Conservation (phyloP, 2,329 filamentous ascomycete species). For the Arthrocladium fulminans region DNA sequence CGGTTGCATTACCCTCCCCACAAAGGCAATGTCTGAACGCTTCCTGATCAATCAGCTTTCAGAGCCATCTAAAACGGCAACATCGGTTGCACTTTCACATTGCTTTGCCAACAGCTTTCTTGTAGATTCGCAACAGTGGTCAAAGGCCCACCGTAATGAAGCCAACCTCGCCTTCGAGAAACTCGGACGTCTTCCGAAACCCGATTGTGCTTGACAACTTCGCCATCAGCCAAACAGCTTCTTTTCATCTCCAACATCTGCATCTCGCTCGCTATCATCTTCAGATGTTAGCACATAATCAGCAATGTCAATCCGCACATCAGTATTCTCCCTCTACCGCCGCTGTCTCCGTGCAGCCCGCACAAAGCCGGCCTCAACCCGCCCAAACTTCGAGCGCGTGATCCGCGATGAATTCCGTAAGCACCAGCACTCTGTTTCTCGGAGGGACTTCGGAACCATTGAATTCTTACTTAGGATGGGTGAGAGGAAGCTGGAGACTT, state of each 20-base stretch:
- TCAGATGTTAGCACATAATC: background rate
- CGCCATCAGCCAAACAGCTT: too few relatives aligned
- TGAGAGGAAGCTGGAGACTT: conserved; percentile 68
- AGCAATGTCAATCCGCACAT: background rate
- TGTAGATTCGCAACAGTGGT: too few relatives aligned
- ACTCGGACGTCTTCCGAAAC: too few relatives aligned
- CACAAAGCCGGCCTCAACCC: conserved; percentile 55
- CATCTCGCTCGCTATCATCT: too few relatives aligned
- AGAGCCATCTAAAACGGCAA: too few relatives aligned
- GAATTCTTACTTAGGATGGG: conserved; percentile 81
- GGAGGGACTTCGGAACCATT: conserved; percentile 76
- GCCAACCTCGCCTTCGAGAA: background rate
- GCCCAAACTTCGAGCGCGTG: conserved; percentile 29
- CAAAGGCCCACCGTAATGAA: background rate
- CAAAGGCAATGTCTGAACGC: too few relatives aligned
- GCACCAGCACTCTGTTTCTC: conserved; percentile 55
- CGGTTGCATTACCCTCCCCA: too few relatives aligned
- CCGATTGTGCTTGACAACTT: too few relatives aligned
- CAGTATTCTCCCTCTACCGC: conserved; percentile 54
- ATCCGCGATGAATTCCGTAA: conserved; percentile 67
- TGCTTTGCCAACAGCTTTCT: too few relatives aligned
- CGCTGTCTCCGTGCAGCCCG: conserved; percentile 72
- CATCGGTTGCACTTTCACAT: too few relatives aligned
- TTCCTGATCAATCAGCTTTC: too few relatives aligned
- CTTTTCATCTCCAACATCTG: too few relatives aligned